A percentile compares a stretch with the other conserved stretches of the same genome.
Evolutionary conservation across 306 rosid species (phyloP).

Genomic region (Casuarina cunninghamiana): DNA sequence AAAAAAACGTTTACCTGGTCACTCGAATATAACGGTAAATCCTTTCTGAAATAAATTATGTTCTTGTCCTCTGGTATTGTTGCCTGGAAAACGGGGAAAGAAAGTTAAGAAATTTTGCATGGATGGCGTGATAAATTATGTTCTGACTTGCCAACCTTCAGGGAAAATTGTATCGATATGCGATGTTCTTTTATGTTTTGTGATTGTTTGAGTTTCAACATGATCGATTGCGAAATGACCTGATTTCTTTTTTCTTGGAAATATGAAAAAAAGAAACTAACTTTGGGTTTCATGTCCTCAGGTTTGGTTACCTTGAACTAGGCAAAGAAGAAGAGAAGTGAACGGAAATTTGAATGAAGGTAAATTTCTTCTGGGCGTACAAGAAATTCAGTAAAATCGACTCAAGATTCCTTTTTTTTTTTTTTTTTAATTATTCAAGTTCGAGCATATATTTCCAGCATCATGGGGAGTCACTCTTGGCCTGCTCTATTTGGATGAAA

Average conservation of each 20-base stretch:
- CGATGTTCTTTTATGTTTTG: background rate
- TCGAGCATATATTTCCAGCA: background rate
- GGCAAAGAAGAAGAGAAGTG: constrained; percentile 1
- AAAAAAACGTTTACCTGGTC: no score
- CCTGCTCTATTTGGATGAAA: background rate
- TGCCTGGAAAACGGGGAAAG: constrained; percentile 16
- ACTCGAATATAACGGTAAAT: no score
- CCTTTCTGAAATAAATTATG: no score
- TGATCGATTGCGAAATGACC: background rate
- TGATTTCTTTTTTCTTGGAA: background rate
- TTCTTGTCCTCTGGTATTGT: background rate
- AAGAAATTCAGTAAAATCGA: background rate
- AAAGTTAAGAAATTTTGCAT: background rate
- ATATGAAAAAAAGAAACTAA: background rate
- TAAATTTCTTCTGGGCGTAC: constrained; percentile 2
- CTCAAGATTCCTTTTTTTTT: background rate
- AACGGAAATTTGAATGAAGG: background rate
- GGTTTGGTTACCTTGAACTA: background rate
- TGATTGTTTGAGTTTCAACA: background rate
- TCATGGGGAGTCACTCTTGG: background rate
- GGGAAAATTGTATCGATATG: background rate
- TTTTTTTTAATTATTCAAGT: background rate
- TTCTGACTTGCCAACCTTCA: background rate
- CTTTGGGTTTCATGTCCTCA: background rate
- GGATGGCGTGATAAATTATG: constrained; percentile 1